Evolutionary conservation across 2,329 filamentous ascomycete genomes (phyloP), one percentile per base, ranked within the genome.

Genomic region (Botrytis fabae): DNA sequence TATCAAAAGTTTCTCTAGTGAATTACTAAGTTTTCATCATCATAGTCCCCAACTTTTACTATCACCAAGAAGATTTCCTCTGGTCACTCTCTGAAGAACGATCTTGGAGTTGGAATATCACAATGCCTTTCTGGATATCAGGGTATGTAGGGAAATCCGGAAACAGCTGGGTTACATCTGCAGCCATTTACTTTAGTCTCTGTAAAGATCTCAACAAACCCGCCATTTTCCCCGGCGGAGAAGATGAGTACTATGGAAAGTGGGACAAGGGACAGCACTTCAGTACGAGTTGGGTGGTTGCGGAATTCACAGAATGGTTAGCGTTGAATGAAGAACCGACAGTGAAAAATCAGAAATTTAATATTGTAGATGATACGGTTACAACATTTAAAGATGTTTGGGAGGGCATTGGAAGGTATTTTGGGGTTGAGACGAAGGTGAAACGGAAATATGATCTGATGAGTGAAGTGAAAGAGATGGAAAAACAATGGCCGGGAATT

Each of bases 71-170:
- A 57, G 70, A 71, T 32, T 51, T 57, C 18, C 70, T 71, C 14
- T 66, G 20, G 35, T 28, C 60, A 16, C 42, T 71, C 28, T 22
- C 60, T 2, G 20, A 10, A 28, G 5, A 54, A 14, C 60, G 61
- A 20, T 4, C n/a, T 20, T 71, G 70, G 70, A 46, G 4, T 16
- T 71, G 70, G 70, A 71, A 66, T 22, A 38, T 71, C 25, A 71
- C 48, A 3, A 61, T 71, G 28, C 70, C 70, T 12, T 71, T 71
- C 46, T 71, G 70, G 70, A 66, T 71, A 32, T 65, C 62, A 14
- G 70, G 70, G 2, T 71, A 71, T 20, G 61, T 46, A 5, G 35
- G n/a, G 9, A 25, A 20, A 28, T 44, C 46, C 1, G 46, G 46
- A 5, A 57, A 54, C 28, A 54, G 35, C 42, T 71, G 48, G 32